Evolutionary conservation across 2,329 filamentous ascomycete species (phyloP).

Genomic region (Thelonectria blattea): DNA sequence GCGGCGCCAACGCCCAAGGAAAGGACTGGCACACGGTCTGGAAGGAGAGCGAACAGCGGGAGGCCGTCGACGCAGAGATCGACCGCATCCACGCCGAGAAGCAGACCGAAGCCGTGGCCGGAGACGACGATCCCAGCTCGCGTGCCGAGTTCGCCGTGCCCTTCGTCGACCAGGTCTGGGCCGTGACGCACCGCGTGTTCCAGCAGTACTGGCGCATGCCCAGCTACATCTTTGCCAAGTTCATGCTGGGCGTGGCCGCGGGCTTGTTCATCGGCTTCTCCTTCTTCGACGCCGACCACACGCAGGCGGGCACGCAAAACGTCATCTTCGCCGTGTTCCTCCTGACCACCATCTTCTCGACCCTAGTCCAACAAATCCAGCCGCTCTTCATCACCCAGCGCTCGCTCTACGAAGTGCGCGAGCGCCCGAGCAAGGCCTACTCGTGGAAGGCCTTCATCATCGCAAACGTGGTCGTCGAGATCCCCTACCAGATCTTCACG

Average conservation of each 20-base stretch:
- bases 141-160: constrained; percentile 70
- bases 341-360: constrained; percentile 75
- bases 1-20: constrained; percentile 45
- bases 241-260: constrained; percentile 62
- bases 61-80: constrained; percentile 64
- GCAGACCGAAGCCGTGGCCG: constrained; percentile 26
- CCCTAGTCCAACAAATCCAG: constrained; percentile 74
- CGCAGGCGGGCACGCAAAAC: constrained; percentile 74
- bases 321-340: constrained; percentile 79
- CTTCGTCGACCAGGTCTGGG: constrained; percentile 67
- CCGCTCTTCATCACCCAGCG: constrained; percentile 78
- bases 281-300: constrained; percentile 63
- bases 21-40: constrained; percentile 74
- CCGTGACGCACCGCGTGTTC: constrained; percentile 64
- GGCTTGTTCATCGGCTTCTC: constrained; percentile 78
- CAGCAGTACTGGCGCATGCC: constrained; percentile 86
- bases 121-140: constrained; percentile 30
- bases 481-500: constrained; percentile 72
- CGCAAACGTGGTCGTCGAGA: constrained; percentile 73
- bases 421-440: constrained; percentile 76
- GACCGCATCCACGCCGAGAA: constrained; percentile 64
- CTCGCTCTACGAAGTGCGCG: constrained; percentile 77
- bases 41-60: constrained; percentile 59
- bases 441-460: constrained; percentile 77
- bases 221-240: constrained; percentile 77